Percentiles rank a stretch among this genome's conserved stretches.
Evolutionary conservation across 331 rosid species (phyloP).

Genomic region (Quercus phellos): DNA sequence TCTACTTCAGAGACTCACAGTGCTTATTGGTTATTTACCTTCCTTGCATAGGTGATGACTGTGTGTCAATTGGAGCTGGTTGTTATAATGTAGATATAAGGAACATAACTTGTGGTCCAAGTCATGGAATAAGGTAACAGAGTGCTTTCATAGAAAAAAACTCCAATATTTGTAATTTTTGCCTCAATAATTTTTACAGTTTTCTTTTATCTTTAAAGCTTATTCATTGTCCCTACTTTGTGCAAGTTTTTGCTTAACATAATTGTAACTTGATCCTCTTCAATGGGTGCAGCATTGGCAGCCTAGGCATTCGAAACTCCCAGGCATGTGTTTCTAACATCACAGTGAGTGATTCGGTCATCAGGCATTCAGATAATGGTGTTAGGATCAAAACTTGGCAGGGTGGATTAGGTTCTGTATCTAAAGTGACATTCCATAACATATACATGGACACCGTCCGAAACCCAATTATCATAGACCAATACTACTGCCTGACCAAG

Average conservation of each 20-base stretch:
- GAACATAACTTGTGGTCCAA: constrained; percentile 54
- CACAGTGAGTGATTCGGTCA: constrained; percentile 40
- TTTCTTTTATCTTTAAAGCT: neutral
- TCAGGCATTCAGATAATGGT: constrained; percentile 52
- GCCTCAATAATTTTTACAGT: neutral
- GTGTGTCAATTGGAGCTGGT: constrained; percentile 58
- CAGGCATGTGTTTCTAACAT: constrained; percentile 57
- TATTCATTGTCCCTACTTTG: neutral
- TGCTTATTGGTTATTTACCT: neutral
- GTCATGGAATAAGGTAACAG: constrained; percentile 66
- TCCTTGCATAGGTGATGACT: constrained; percentile 51
- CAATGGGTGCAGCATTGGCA: constrained; percentile 43
- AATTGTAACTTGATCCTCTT: neutral
- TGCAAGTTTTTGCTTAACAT: neutral
- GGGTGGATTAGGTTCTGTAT: constrained; percentile 55
- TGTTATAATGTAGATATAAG: constrained; percentile 40
- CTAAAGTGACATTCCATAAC: constrained; percentile 34
- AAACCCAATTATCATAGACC: constrained; percentile 48
- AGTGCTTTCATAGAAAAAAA: neutral
- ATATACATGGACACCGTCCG: constrained; percentile 47
- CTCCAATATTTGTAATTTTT: too few relatives aligned
- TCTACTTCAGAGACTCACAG: neutral
- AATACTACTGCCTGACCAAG: constrained; percentile 41
- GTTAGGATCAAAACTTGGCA: constrained; percentile 73
- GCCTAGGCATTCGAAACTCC: constrained; percentile 45